These are phyloP conservation scores for Fusarium continuum DNA, from an alignment of 2,329 filamentous ascomycete species.

Conservation along the genomic window DNA sequence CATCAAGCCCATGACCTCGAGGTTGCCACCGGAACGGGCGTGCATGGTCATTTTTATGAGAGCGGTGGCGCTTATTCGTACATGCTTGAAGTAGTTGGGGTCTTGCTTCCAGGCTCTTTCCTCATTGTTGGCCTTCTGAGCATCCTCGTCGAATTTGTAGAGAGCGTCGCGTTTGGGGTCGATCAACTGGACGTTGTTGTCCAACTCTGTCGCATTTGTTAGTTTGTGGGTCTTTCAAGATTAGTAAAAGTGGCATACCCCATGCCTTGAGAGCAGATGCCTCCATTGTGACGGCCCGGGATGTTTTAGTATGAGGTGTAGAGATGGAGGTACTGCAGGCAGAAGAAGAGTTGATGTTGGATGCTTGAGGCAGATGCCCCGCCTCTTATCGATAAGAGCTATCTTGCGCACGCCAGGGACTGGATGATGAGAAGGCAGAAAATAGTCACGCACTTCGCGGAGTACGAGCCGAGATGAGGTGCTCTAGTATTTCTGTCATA, in stretches of 20 bases:
- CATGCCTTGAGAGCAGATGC: conserved; percentile 46
- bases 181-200: conserved; percentile 84
- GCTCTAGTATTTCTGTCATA: too few species aligned
- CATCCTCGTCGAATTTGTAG: conserved; percentile 79
- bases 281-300: conserved; percentile 41
- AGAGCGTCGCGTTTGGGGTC: conserved; percentile 90
- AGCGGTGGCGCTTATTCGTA: conserved; percentile 92
- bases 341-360: conserved; percentile 32
- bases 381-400: conserved; percentile 45
- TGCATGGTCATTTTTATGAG: conserved; percentile 99
- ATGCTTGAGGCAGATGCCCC: conserved; percentile 39
- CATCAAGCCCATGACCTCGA: conserved; percentile 99
- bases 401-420: too few species aligned
- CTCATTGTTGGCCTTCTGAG: conserved; percentile 72
- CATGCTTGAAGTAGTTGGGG: conserved; percentile 88
- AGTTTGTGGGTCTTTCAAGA: background rate
- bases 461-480: too few species aligned
- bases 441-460: too few species aligned
- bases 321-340: conserved; percentile 12
- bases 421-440: too few species aligned
- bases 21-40: conserved; percentile 87
- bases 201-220: conserved; percentile 71
- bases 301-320: conserved; percentile 18
- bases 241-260: conserved; percentile 24
- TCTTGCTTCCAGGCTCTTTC: conserved; percentile 80